Conservation (phyloP, 306 rosid species). For the Crotalaria pallida region DNA sequence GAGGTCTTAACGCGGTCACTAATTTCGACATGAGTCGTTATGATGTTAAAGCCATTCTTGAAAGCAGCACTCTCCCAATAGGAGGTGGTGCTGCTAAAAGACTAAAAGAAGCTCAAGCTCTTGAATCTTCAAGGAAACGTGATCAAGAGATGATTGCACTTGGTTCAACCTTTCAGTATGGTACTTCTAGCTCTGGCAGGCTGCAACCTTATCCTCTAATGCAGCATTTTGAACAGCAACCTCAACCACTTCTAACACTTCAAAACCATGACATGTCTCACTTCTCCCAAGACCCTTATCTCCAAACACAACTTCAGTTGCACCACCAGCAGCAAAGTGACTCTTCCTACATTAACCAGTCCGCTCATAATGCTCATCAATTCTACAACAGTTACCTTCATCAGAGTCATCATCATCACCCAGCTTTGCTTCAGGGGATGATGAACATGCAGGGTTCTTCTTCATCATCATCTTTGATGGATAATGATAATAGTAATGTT, state of each 20-base stretch:
- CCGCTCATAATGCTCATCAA: conserved; percentile 30
- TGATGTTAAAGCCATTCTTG: conserved; percentile 85
- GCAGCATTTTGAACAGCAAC: conserved; percentile 47
- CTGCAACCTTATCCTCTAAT: conserved; percentile 53
- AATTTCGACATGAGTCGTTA: conserved; percentile 97
- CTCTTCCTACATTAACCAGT: conserved; percentile 23
- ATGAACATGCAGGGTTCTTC: conserved; percentile 55
- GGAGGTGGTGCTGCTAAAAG: conserved; percentile 97
- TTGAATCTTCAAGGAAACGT: conserved; percentile 72
- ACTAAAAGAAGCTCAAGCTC: conserved; percentile 87
- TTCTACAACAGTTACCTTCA: conserved; percentile 52
- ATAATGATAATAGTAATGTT: conserved; percentile 13
- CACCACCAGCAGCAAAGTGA: conserved; percentile 53
- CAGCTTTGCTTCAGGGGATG: conserved; percentile 71
- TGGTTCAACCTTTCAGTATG: conserved; percentile 53
- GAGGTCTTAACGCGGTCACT: conserved; percentile 91
- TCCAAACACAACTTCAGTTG: conserved; percentile 82
- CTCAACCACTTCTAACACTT: conserved; percentile 58
- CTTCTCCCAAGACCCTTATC: conserved; percentile 50
- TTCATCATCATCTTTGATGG: conserved; percentile 39
- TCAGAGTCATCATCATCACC: conserved; percentile 68
- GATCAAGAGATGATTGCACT: conserved; percentile 74
- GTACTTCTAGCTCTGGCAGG: conserved; percentile 33
- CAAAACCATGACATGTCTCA: conserved; percentile 67
- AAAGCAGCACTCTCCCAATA: conserved; percentile 87